These are phyloP conservation scores for Lipomyces kockii DNA, from an alignment of 805 yeast species.

Conservation along the genomic window DNA sequence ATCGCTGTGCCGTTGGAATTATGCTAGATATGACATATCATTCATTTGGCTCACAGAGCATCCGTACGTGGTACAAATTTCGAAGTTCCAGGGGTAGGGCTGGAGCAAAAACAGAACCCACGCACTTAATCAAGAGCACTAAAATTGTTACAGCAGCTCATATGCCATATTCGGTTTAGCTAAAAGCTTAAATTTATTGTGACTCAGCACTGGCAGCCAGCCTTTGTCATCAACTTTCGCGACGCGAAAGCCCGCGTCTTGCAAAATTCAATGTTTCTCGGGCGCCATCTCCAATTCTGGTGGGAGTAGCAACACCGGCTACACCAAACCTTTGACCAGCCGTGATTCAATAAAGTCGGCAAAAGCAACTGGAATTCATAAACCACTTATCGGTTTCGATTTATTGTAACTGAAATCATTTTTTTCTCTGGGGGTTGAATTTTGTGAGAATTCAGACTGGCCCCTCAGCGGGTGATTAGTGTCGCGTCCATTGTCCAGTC, in stretches of 20 bases:
- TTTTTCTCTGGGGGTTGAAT: background rate
- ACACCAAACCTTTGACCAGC: background rate
- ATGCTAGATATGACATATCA: too few relatives aligned
- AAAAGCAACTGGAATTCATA: background rate
- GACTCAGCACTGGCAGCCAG: background rate
- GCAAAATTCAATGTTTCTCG: too few relatives aligned
- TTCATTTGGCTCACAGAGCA: too few relatives aligned
- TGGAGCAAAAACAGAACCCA: too few relatives aligned
- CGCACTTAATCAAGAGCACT: background rate
- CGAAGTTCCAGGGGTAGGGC: too few relatives aligned
- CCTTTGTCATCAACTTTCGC: slow-evolving; percentile 21
- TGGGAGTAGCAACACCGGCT: background rate
- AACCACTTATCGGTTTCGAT: background rate
- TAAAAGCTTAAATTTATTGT: background rate
- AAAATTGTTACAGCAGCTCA: background rate
- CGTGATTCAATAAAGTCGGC: background rate
- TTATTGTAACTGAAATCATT: background rate
- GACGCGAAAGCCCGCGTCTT: slow-evolving; percentile 20
- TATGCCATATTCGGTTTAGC: background rate
- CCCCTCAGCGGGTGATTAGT: background rate
- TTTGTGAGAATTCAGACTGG: background rate
- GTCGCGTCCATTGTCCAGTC: background rate
- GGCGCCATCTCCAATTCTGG: background rate
- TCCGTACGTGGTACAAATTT: too few relatives aligned
- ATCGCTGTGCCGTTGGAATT: too few relatives aligned